phyloP scores from a whole-genome alignment of 352 stramenopile genomes.

The Lagenidium giganteum region DNA sequence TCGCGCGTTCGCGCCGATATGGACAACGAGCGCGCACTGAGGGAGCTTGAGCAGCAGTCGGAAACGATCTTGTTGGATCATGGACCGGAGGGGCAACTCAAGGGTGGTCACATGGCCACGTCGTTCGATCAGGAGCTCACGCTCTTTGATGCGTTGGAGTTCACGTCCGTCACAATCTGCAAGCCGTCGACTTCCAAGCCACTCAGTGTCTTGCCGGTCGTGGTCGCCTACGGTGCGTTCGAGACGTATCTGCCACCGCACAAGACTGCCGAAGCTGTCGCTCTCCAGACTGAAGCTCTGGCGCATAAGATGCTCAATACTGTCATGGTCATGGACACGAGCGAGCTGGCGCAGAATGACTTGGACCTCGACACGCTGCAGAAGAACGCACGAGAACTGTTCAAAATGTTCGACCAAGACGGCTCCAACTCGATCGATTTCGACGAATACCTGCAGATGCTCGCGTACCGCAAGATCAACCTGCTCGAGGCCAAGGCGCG shows the following conservation, averaged over 20 bases:
- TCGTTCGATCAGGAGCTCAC: conserved; percentile 54
- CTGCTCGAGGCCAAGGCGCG: conserved; percentile 64
- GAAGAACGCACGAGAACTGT: conserved; percentile 49
- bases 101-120: conserved; percentile 32
- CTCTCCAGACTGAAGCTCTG: conserved; percentile 40
- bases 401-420: conserved; percentile 69
- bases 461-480: conserved; percentile 59
- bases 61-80: conserved; percentile 51
- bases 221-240: conserved; percentile 56
- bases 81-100: conserved; percentile 59
- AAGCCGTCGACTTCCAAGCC: conserved; percentile 58
- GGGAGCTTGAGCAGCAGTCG: conserved; percentile 28
- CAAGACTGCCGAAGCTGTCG: conserved; percentile 39
- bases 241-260: conserved; percentile 44
- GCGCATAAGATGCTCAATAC: conserved; percentile 35
- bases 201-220: conserved; percentile 31
- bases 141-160: conserved; percentile 50
- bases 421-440: conserved; percentile 77
- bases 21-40: conserved; percentile 23
- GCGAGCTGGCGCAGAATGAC: conserved; percentile 28
- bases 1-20: conserved; percentile 17
- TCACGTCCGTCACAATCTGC: conserved; percentile 42
- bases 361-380: conserved; percentile 30
- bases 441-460: conserved; percentile 76
- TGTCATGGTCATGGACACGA: conserved; percentile 44